Conservation (phyloP, 441 rosid species). For the Flueggea neowawraea region DNA sequence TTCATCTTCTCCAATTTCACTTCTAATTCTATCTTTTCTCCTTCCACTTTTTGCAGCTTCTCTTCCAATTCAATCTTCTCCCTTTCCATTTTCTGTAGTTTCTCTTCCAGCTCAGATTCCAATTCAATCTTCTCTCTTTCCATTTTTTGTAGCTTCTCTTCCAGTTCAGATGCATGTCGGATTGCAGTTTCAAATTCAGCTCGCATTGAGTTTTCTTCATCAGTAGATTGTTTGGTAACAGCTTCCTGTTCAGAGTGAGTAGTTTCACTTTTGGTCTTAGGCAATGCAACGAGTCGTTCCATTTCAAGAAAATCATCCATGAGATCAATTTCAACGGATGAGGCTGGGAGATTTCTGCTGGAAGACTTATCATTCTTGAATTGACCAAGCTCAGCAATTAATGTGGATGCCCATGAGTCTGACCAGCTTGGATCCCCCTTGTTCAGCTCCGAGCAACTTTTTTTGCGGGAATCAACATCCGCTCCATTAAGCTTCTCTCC, state of each 20-base stretch:
- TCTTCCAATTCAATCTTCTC: slow-evolving; percentile 32
- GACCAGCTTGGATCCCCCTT: slow-evolving; percentile 34
- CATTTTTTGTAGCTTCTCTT: slow-evolving; percentile 44
- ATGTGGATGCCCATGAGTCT: slow-evolving; percentile 58
- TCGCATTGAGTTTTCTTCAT: slow-evolving; percentile 38
- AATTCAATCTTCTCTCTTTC: slow-evolving; percentile 36
- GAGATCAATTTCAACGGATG: slow-evolving; percentile 55
- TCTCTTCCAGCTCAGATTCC: slow-evolving; percentile 26
- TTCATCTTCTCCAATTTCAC: no score
- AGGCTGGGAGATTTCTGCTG: slow-evolving; percentile 32
- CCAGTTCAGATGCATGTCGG: slow-evolving; percentile 40
- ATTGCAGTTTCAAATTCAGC: slow-evolving; percentile 51
- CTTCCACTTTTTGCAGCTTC: slow-evolving; percentile 16
- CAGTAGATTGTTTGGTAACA: slow-evolving; percentile 20
- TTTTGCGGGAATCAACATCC: slow-evolving; percentile 38
- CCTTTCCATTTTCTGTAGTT: slow-evolving; percentile 15
- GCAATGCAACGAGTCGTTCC: slow-evolving; percentile 84
- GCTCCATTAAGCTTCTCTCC: slow-evolving; percentile 46
- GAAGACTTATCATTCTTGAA: slow-evolving; percentile 45
- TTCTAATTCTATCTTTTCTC: slow-evolving; percentile 29
- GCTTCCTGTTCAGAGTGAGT: slow-evolving; percentile 26
- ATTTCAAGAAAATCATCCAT: slow-evolving; percentile 99
- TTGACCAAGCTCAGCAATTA: slow-evolving; percentile 45
- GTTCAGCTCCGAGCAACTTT: slow-evolving; percentile 23
- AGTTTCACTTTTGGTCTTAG: slow-evolving; percentile 38